phyloP scores from a whole-genome alignment of 495 filamentous ascomycete genomes.

The Neurospora tetrasperma region DNA sequence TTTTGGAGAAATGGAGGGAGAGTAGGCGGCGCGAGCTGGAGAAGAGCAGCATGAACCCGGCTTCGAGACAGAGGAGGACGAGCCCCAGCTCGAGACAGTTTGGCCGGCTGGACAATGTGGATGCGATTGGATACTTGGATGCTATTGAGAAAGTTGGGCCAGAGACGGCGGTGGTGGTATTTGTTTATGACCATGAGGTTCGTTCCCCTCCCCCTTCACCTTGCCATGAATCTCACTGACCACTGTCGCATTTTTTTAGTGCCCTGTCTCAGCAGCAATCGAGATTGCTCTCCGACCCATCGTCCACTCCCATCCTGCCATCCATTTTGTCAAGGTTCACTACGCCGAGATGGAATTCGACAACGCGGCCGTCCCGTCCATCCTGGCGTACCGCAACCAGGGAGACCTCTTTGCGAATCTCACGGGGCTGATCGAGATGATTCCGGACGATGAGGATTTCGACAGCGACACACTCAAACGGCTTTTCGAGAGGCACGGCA shows the following conservation, averaged over 20 bases:
- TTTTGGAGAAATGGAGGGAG: conserved; percentile 74
- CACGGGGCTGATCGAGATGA: conserved; percentile 75
- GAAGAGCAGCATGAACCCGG: conserved; percentile 27
- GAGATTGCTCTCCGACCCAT: conserved; percentile 67
- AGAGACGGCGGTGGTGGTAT: conserved; percentile 86
- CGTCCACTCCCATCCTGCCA: conserved; percentile 54
- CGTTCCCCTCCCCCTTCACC: conserved; percentile 15
- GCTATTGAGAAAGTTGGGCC: conserved; percentile 80
- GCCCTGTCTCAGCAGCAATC: conserved; percentile 59
- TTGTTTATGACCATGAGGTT: conserved; percentile 87
- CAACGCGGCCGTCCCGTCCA: conserved; percentile 73
- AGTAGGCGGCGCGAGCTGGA: conserved; percentile 69
- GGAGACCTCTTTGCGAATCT: conserved; percentile 87
- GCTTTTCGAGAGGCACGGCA: conserved; percentile 36
- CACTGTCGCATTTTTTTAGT: conserved; percentile 38
- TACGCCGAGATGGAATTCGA: conserved; percentile 94
- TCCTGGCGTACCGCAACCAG: conserved; percentile 74
- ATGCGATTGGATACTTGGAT: conserved; percentile 85
- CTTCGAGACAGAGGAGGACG: conserved; percentile 45
- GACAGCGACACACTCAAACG: conserved; percentile 38
- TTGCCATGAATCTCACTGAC: background rate
- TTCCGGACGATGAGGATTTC: conserved; percentile 55
- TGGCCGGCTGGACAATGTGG: conserved; percentile 71
- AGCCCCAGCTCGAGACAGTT: conserved; percentile 64
- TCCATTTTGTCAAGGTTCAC: conserved; percentile 85